These are phyloP conservation scores for Metschnikowia koreensis DNA, from an alignment of 805 yeast species.

Conservation along the genomic window DNA sequence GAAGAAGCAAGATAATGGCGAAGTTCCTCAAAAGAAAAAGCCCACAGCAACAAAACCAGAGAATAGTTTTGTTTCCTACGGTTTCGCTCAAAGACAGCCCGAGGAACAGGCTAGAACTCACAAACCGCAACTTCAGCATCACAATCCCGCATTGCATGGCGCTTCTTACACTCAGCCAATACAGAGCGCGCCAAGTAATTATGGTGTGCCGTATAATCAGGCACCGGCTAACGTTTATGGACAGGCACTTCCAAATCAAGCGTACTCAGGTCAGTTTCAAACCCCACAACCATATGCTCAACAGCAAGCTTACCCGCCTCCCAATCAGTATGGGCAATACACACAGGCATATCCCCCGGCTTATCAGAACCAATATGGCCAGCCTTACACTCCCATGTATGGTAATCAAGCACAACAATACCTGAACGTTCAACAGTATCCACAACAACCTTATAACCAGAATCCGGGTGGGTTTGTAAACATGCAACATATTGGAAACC, in stretches of 20 bases:
- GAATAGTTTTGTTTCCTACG: slow-evolving; percentile 19
- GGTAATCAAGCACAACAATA: slow-evolving; percentile 2
- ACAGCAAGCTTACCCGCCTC: slow-evolving; percentile 5
- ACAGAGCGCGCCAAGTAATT: background rate
- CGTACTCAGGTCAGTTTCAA: slow-evolving; percentile 1
- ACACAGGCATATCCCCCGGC: slow-evolving; percentile 6
- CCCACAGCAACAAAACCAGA: slow-evolving; percentile 11
- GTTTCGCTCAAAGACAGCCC: slow-evolving; percentile 13
- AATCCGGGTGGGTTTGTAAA: slow-evolving; percentile 5
- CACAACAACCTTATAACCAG: slow-evolving; percentile 25
- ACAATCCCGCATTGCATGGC: slow-evolving; percentile 11
- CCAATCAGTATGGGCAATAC: slow-evolving; percentile 9
- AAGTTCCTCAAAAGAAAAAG: slow-evolving; percentile 20
- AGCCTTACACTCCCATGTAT: slow-evolving; percentile 10
- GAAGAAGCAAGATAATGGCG: slow-evolving; percentile 24
- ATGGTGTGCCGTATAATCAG: background rate
- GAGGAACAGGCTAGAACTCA: background rate
- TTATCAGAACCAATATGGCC: slow-evolving; percentile 16
- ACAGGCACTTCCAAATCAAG: background rate
- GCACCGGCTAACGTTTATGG: background rate
- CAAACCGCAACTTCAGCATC: slow-evolving; percentile 6
- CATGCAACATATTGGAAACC: slow-evolving; percentile 20
- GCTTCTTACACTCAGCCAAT: background rate
- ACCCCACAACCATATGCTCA: slow-evolving; percentile 6
- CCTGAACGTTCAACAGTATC: slow-evolving; percentile 17